Base-by-base conservation (phyloP, 2,329 filamentous ascomycete genomes). In the Botrytis byssoidea region DNA sequence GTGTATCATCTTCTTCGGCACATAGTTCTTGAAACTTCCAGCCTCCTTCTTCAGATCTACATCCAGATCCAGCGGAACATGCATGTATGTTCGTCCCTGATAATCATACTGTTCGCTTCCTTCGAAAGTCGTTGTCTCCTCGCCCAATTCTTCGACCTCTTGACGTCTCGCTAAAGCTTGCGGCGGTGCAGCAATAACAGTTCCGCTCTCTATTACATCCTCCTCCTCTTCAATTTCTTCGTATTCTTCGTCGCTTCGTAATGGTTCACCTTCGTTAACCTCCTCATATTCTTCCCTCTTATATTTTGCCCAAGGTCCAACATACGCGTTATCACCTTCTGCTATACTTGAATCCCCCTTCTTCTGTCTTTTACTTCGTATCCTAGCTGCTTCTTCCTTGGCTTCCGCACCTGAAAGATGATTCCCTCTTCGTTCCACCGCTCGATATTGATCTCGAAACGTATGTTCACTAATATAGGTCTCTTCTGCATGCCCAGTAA, bases 11-110 rank as follows among this genome's bases (percentile, higher is more conserved):
- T 97, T 98, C 87, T 97, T 98, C 55, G 96, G 96, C 73, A 97
- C 93, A 81, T 90, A 99, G 82, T 97, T 98, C 81, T 95, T 95
- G 81, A 89, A 83, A 80, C 91, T 94, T 79, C 93, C 93, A 63
- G 87, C 82, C 75, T 97, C 94, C 83, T 96, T 97, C 76, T 87
- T 88, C 78, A 99, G 86, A 81, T 97, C 93, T 81, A 97, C 86
- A 80, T 94, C 93, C 83, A 97, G 85, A 81, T 97, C 95, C 82
- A 94, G 94, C 5, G 96, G 96, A 64, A 98, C 88, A 83, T 99
- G 96, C 95, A 99, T 98, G 82, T 97, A 99, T 48, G 95, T 97
- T 77, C 96, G 88, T 66, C 96, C 96, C 82, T 97, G 93, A 84
- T 99, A 99, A 82, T 99, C 96, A 85, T 91, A 92, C 83, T 96